phyloP scores from a whole-genome alignment of 192 early-diverging fungal species.

The Linnemannia elongata region DNA sequence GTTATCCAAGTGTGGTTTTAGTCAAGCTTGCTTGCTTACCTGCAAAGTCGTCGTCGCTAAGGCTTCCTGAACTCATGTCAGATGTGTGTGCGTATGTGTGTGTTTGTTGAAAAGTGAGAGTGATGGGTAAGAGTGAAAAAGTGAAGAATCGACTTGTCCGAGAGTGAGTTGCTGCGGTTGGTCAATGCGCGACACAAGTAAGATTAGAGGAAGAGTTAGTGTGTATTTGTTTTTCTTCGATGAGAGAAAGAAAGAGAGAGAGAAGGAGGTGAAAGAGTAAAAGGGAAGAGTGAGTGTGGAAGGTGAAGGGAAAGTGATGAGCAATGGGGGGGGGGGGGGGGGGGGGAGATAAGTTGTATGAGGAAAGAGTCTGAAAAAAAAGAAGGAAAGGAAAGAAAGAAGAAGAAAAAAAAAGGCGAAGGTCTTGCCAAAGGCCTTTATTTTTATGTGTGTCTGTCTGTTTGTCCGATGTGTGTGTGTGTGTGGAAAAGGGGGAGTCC shows the following conservation, averaged over 20 bases:
- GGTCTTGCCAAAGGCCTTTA: neutral
- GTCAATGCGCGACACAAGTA: constrained; percentile 1
- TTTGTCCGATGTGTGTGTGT: neutral
- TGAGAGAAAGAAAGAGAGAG: neutral
- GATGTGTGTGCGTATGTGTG: neutral
- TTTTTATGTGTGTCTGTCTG: neutral
- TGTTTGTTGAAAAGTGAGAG: neutral
- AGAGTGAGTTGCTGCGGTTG: constrained; percentile 7
- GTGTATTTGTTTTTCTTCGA: neutral
- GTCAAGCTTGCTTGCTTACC: constrained; percentile 10
- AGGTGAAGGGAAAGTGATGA: too few species aligned
- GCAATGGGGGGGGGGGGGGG: neutral
- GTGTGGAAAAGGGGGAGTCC: neutral
- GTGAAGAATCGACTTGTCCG: neutral
- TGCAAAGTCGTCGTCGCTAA: constrained; percentile 40
- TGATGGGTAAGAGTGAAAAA: neutral
- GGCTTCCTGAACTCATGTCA: constrained; percentile 26
- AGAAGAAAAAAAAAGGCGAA: constrained; percentile 1
- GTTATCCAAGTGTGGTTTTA: too few species aligned
- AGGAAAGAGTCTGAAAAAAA: neutral
- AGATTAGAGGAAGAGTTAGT: neutral
- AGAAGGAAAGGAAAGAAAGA: neutral
- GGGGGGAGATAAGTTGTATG: neutral
- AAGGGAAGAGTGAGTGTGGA: neutral
- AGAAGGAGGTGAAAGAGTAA: neutral